Evolutionary conservation across 345 rosid genomes (phyloP).

Genomic region (Isatis tinctoria): DNA sequence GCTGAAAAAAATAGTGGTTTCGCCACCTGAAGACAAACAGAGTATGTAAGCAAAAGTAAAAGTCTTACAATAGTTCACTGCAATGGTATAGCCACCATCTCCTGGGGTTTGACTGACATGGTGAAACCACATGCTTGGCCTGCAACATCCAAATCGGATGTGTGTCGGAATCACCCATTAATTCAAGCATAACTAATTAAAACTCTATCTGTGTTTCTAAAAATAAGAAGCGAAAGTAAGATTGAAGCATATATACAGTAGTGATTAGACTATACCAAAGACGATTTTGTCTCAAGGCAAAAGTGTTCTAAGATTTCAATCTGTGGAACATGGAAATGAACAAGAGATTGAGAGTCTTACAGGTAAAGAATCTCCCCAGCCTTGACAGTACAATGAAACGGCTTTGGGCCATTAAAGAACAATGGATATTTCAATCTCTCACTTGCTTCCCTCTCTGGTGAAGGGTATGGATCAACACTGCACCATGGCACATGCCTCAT

Average conservation of each 20-base stretch:
- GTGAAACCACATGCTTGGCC: slow-evolving; percentile 99
- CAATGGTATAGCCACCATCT: slow-evolving; percentile 65
- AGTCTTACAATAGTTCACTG: slow-evolving; percentile 78
- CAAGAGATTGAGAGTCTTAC: slow-evolving; percentile 42
- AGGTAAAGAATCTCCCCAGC: slow-evolving; percentile 85
- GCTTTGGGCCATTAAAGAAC: slow-evolving; percentile 77
- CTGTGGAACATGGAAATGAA: background rate
- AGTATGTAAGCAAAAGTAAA: background rate
- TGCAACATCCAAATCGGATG: slow-evolving; percentile 32
- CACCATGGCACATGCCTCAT: slow-evolving; percentile 66
- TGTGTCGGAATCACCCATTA: background rate
- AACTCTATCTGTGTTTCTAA: background rate
- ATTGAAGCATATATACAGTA: background rate
- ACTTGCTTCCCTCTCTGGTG: slow-evolving; percentile 36
- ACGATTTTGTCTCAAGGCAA: background rate
- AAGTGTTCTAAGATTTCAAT: background rate
- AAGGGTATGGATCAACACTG: slow-evolving; percentile 75
- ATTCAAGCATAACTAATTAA: background rate
- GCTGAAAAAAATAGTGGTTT: background rate
- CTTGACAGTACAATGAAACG: slow-evolving; percentile 64
- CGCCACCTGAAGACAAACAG: background rate
- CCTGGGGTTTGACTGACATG: slow-evolving; percentile 80
- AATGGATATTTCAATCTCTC: slow-evolving; percentile 58
- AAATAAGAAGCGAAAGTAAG: background rate
- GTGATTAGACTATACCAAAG: background rate